A percentile compares a stretch with the other conserved stretches of the same genome.
Evolutionary conservation across 2,329 filamentous ascomycete genomes (phyloP).

Genomic region (Hypoxylon sp.): DNA sequence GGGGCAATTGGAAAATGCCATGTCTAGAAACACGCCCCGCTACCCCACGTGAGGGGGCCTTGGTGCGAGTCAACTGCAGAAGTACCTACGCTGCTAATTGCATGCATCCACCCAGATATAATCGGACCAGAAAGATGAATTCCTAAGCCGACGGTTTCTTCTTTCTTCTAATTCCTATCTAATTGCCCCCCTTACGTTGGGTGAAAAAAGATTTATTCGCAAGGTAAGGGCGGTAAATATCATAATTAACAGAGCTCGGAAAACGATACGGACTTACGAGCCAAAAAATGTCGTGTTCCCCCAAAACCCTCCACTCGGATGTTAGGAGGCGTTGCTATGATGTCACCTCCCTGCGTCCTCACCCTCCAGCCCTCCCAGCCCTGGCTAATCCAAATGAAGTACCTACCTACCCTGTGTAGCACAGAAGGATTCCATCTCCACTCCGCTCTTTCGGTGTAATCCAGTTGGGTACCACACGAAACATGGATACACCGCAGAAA

Average conservation of each 20-base stretch:
- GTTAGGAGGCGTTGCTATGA: conserved; percentile 33
- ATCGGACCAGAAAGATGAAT: conserved; percentile 25
- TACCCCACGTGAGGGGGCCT: conserved; percentile 50
- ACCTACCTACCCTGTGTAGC: conserved; percentile 21
- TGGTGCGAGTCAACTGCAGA: conserved; percentile 48
- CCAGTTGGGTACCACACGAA: neutral
- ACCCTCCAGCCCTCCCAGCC: neutral
- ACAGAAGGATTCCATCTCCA: conserved; percentile 29
- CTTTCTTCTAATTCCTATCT: conserved; percentile 8
- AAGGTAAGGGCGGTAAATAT: conserved; percentile 36
- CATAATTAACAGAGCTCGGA: conserved; percentile 17
- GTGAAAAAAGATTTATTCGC: neutral
- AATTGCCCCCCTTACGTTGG: conserved; percentile 6
- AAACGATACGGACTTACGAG: conserved; percentile 25
- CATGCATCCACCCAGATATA: conserved; percentile 33
- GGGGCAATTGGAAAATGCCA: conserved; percentile 30
- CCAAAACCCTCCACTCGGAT: conserved; percentile 35
- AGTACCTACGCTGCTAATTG: conserved; percentile 40
- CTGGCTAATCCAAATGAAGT: conserved; percentile 27
- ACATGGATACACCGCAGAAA: conserved; percentile 38
- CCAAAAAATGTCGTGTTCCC: conserved; percentile 20
- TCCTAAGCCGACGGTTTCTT: conserved; percentile 11
- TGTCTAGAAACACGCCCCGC: conserved; percentile 35
- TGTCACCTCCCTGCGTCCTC: conserved; percentile 33
- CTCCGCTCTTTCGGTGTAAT: conserved; percentile 39